Conservation (phyloP, 805 yeast species). For the Saccharomycopsis sp. region DNA sequence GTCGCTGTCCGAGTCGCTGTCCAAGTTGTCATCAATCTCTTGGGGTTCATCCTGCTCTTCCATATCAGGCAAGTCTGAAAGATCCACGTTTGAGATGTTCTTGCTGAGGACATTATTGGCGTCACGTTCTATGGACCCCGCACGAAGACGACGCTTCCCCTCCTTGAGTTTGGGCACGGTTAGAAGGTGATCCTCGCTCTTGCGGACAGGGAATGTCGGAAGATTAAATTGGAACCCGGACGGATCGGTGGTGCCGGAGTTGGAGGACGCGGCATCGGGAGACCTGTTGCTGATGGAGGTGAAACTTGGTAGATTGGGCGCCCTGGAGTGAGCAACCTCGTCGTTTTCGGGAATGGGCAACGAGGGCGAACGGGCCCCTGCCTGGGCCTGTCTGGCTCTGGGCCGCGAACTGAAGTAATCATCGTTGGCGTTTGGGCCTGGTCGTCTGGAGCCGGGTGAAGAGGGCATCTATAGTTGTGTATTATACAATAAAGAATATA, state of each 20-base stretch:
- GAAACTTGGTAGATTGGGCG: neutral
- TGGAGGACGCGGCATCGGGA: neutral
- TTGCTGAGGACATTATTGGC: slow-evolving; percentile 7
- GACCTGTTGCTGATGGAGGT: neutral
- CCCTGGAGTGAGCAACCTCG: neutral
- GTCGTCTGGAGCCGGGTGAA: neutral
- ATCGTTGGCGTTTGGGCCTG: neutral
- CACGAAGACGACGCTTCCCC: slow-evolving; percentile 11
- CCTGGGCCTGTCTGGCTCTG: neutral
- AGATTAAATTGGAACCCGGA: neutral
- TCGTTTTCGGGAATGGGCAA: neutral
- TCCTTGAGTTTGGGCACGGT: neutral
- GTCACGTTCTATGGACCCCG: slow-evolving; percentile 14
- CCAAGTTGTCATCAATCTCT: slow-evolving; percentile 2
- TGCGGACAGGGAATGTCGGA: neutral
- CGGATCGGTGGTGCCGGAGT: neutral
- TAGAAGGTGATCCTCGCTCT: neutral
- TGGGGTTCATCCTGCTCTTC: neutral
- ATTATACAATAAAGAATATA: neutral
- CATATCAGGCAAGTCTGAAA: neutral
- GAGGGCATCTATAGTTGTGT: neutral
- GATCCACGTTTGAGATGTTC: neutral
- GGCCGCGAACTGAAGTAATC: neutral
- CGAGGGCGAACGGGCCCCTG: neutral
- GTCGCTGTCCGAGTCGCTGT: neutral